Evolutionary conservation across 352 stramenopile species (phyloP).

Genomic region (Globisporangium abappressorium): DNA sequence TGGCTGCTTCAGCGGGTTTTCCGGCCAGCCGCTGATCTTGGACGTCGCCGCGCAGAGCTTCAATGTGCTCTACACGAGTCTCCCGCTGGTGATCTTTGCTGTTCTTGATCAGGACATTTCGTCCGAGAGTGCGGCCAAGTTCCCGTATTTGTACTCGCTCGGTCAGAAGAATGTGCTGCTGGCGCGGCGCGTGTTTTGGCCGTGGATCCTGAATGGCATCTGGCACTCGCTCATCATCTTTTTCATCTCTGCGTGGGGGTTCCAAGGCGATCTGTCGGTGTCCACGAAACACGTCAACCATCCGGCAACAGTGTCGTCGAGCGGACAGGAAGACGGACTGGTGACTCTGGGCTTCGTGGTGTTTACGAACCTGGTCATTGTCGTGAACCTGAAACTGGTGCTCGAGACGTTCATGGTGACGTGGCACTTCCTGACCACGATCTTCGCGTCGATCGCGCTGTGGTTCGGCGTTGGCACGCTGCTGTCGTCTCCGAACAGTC

Average conservation of each 20-base stretch:
- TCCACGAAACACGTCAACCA: slow-evolving; percentile 23
- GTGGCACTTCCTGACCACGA: slow-evolving; percentile 65
- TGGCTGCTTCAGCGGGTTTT: slow-evolving; percentile 76
- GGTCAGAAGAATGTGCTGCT: slow-evolving; percentile 70
- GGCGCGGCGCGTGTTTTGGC: slow-evolving; percentile 65
- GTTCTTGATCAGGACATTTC: slow-evolving; percentile 80
- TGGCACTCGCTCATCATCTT: slow-evolving; percentile 84
- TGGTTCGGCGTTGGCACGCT: slow-evolving; percentile 70
- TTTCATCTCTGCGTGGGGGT: slow-evolving; percentile 71
- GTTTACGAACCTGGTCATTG: slow-evolving; percentile 76
- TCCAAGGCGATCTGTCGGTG: slow-evolving; percentile 34
- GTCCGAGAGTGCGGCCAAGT: slow-evolving; percentile 57
- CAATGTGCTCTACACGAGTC: slow-evolving; percentile 79
- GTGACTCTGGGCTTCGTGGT: slow-evolving; percentile 73
- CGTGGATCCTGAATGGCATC: slow-evolving; percentile 79
- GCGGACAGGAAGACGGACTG: slow-evolving; percentile 50
- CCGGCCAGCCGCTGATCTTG: slow-evolving; percentile 72
- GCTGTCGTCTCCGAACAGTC: slow-evolving; percentile 44
- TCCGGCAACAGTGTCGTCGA: slow-evolving; percentile 33
- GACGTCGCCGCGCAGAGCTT: slow-evolving; percentile 80
- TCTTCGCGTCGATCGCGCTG: slow-evolving; percentile 48
- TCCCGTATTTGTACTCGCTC: slow-evolving; percentile 64
- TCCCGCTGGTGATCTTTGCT: slow-evolving; percentile 73
- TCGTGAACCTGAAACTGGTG: slow-evolving; percentile 78
- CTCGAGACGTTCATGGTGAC: slow-evolving; percentile 73